Evolutionary conservation across 2,329 filamentous ascomycete genomes (phyloP).

Genomic region (Ciborinia camelliae): DNA sequence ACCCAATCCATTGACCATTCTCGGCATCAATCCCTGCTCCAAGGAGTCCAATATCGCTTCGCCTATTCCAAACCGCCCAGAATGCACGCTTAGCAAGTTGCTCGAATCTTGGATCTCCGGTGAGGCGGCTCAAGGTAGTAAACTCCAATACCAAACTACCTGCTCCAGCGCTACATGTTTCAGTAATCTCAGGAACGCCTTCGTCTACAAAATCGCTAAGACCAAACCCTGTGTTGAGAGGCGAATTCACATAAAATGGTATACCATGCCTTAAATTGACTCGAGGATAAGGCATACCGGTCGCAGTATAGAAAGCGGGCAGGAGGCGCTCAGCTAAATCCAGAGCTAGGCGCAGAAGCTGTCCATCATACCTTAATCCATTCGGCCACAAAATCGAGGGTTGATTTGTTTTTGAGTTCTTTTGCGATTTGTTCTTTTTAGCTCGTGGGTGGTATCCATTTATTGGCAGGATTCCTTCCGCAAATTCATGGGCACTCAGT

Average conservation of each 20-base stretch:
- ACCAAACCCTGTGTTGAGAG: constrained; percentile 60
- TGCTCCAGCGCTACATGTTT: constrained; percentile 96
- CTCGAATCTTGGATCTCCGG: constrained; percentile 84
- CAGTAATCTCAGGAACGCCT: constrained; percentile 67
- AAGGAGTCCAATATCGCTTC: constrained; percentile 82
- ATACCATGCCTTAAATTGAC: constrained; percentile 90
- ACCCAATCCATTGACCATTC: constrained; percentile 81
- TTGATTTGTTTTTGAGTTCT: constrained; percentile 39
- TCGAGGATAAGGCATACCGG: constrained; percentile 88
- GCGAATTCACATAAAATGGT: constrained; percentile 87
- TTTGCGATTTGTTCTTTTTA: constrained; percentile 12
- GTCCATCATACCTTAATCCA: constrained; percentile 80
- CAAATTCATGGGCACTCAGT: constrained; percentile 90
- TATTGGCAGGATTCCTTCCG: constrained; percentile 85
- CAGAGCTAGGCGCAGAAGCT: constrained; percentile 81
- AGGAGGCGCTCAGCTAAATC: constrained; percentile 81
- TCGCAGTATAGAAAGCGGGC: constrained; percentile 87
- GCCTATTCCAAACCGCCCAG: constrained; percentile 91
- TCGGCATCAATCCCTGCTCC: constrained; percentile 92
- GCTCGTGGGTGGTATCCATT: constrained; percentile 62
- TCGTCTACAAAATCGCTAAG: constrained; percentile 41
- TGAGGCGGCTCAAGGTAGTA: constrained; percentile 82
- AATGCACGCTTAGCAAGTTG: constrained; percentile 87
- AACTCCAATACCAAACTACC: constrained; percentile 94
- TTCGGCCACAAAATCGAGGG: constrained; percentile 67